Evolutionary conservation across 2,329 filamentous ascomycete species (phyloP).

Genomic region (Pestalotiopsis sp.): DNA sequence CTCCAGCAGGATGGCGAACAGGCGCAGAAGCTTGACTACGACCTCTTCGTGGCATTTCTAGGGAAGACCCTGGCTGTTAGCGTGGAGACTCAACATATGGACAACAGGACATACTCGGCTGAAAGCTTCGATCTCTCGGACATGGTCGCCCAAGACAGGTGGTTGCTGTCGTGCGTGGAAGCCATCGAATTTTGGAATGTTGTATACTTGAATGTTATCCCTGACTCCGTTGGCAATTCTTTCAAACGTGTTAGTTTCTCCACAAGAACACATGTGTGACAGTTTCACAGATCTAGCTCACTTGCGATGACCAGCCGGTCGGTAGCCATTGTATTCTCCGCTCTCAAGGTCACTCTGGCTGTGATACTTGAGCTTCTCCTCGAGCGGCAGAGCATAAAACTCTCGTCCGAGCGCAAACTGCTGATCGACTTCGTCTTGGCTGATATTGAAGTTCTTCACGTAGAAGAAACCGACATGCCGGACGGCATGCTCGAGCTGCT

Average conservation of each 20-base stretch:
- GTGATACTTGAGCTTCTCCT: constrained; percentile 62
- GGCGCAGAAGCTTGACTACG: constrained; percentile 57
- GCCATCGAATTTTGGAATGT: constrained; percentile 60
- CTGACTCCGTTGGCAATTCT: constrained; percentile 37
- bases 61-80: neutral
- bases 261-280: neutral
- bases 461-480: constrained; percentile 56
- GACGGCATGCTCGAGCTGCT: constrained; percentile 34
- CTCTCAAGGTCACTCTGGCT: constrained; percentile 43
- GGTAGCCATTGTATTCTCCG: constrained; percentile 60
- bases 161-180: constrained; percentile 45
- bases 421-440: constrained; percentile 57
- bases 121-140: constrained; percentile 10
- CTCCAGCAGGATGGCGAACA: constrained; percentile 65
- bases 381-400: constrained; percentile 57
- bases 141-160: neutral
- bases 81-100: no score
- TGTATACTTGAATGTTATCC: constrained; percentile 64
- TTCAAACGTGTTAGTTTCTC: neutral
- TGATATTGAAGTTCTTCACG: constrained; percentile 63
- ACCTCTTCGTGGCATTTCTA: constrained; percentile 40
- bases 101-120: neutral
- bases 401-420: constrained; percentile 63
- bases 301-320: constrained; percentile 44
- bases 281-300: constrained; percentile 20